These are phyloP conservation scores for Yamadazyma atlantica DNA, from an alignment of 1,139 yeast genomes.

Conservation along the genomic window DNA sequence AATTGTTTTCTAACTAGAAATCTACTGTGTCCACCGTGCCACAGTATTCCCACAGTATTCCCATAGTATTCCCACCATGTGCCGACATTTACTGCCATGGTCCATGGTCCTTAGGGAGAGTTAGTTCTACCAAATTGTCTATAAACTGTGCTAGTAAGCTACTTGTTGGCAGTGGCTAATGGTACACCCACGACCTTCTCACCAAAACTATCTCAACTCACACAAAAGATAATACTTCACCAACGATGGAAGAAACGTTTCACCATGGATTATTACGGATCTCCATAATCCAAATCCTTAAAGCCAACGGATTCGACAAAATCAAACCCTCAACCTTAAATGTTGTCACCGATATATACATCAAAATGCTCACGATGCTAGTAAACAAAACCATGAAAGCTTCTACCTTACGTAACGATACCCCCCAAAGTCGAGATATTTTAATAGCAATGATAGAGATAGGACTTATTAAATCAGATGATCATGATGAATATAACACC, in stretches of 20 bases:
- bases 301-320: conserved; percentile 72
- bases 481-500: conserved; percentile 29
- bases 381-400: conserved; percentile 38
- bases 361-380: conserved; percentile 52
- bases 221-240: neutral
- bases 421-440: conserved; percentile 53
- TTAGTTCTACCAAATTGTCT: too few species aligned
- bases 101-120: too few species aligned
- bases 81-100: too few species aligned
- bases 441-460: conserved; percentile 58
- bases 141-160: too few species aligned
- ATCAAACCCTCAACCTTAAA: conserved; percentile 64
- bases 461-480: conserved; percentile 38
- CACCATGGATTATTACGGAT: conserved; percentile 61
- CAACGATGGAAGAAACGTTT: conserved; percentile 38
- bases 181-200: neutral
- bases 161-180: too few species aligned
- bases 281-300: conserved; percentile 64
- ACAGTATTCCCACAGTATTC: too few species aligned
- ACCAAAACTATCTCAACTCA: neutral
- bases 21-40: too few species aligned
- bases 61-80: too few species aligned
- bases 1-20: too few species aligned
- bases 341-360: conserved; percentile 59
- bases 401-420: conserved; percentile 14